Conservation (phyloP, 2,329 filamentous ascomycete species). For the Neocucurbitaria cava region DNA sequence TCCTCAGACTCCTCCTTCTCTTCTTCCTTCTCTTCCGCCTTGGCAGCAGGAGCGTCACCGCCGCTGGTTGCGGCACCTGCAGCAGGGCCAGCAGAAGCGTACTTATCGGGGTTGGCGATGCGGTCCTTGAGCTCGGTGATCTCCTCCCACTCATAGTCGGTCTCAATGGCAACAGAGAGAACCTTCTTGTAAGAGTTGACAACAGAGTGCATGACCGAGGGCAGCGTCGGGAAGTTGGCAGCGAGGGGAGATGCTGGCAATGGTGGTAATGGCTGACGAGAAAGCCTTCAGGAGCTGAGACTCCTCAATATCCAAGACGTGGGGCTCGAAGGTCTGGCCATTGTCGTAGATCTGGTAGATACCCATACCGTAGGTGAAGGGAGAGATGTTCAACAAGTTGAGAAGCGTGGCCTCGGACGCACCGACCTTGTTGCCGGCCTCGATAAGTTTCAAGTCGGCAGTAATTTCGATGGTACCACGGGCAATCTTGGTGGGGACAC, state of each 20-base stretch:
- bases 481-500: slow-evolving; percentile 99
- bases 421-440: slow-evolving; percentile 92
- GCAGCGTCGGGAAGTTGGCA: slow-evolving; percentile 92
- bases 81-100: slow-evolving; percentile 81
- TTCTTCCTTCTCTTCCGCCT: slow-evolving; percentile 59
- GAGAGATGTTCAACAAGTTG: slow-evolving; percentile 99
- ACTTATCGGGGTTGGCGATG: slow-evolving; percentile 98
- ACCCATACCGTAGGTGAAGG: slow-evolving; percentile 84
- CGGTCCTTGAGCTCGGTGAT: slow-evolving; percentile 99
- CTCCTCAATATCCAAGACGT: slow-evolving; percentile 92
- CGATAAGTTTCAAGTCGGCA: slow-evolving; percentile 95
- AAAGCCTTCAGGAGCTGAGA: slow-evolving; percentile 89
- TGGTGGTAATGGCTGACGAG: slow-evolving; percentile 79
- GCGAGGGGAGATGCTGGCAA: slow-evolving; percentile 92
- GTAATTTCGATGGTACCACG: slow-evolving; percentile 99
- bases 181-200: slow-evolving; percentile 99
- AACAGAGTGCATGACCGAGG: slow-evolving; percentile 94
- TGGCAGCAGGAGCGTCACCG: slow-evolving; percentile 55
- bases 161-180: slow-evolving; percentile 86
- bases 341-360: slow-evolving; percentile 96
- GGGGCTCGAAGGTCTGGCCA: slow-evolving; percentile 87
- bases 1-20: slow-evolving; percentile 66
- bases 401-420: slow-evolving; percentile 98
- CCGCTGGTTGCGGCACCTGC: slow-evolving; percentile 61
- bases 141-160: slow-evolving; percentile 91